Base-by-base conservation (phyloP, 2,329 filamentous ascomycete species). In the Ophiostoma pallidulum region DNA sequence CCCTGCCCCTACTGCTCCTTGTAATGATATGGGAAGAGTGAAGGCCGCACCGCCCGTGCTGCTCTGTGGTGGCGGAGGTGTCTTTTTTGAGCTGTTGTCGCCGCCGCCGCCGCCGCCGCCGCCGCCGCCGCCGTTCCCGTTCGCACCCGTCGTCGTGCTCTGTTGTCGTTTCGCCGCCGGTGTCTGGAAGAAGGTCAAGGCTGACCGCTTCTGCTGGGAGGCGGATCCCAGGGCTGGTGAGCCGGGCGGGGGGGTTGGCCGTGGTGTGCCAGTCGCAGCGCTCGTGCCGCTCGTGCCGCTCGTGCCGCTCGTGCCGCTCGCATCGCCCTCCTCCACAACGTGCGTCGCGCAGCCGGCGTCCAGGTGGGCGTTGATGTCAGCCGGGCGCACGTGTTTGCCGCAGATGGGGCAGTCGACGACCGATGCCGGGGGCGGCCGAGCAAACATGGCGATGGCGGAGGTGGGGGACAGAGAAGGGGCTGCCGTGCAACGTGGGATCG, bases 281-380 rank as follows among this genome's bases (percentile, higher is more conserved):
- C 56, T 35, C 47, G 47, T 36, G 9, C 35, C 20, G n/a, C 28
- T 24, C 8, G 29, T n/a, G 19, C n/a, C 32, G 4, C n/a, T 9
- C 13, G 4, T 8, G 13, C 14, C 32, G 14, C 14, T 16, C 18
- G 14, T 16, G n/a, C 8, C 33, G 22, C 4, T 7, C 9, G 29
- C 35, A 1, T 35, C 47, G 8, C 37, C 60, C 50, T 81, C 77
- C 60, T 84, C 68, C 53, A 92, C 63, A 61, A 82, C 82, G 28
- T 53, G 50, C 31, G 70, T 73, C 51, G 76, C 65, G 68, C 91
- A 97, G 54, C 77, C 77, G 26, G 87, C 91, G 67, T 97, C 92
- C 61, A 97, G 80, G 65, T 97, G 91, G 56, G 75, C 74, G 67
- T 97, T 97, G 71, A 97, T 97, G 56, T 84, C 77, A 59, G 70